Base-by-base conservation (phyloP, 1,284 basidiomycete genomes). In the Ceratobasidium sp. region DNA sequence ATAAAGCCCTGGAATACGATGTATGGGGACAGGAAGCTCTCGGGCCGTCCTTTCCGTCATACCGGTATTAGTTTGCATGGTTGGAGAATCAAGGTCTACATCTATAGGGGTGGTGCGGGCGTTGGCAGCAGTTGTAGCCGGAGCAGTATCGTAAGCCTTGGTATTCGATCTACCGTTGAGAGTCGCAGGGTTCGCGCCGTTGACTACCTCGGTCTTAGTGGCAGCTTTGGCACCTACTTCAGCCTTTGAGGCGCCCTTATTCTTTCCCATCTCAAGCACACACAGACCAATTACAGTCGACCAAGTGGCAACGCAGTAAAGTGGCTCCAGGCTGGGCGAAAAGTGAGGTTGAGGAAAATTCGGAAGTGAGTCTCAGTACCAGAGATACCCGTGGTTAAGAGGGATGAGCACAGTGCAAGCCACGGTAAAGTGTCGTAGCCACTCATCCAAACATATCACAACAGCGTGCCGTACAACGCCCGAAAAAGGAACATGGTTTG, bases 391-490 rank as follows among this genome's bases (percentile, higher is more conserved):
- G 49, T 35, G 18, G 63, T 14, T 28, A 21, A 11, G 16, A 50
- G 41, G 16, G 41, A 52, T 32, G 32, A 26, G 64, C 35, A 35
- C n/a, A 43, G 63, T 35, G 28, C 62, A 54, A 66, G 64, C 64
- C 64, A 69, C 64, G 14, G 64, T 57, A 55, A 69, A 59, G 43
- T 28, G 41, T n/a, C 11, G 50, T 57, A 69, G 64, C 64, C 64
- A 69, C 64, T 44, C 30, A 41, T 9, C 47, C 32, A 57, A 69
- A 57, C 52, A 69, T 30, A 9, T 41, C 32, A 35, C 18, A 58
- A 58, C 23, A 58, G 3, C 35, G 35, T 38, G 35, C 21, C 21
- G 9, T 18, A 16, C 23, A 7, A 30, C 55, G 32, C 32, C 32
- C 32, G 3, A 4, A 32, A 58, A 35, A 2, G 30, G 30, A 13